Conservation (phyloP, 2,329 filamentous ascomycete species). For the Lasiodiplodia citricola region DNA sequence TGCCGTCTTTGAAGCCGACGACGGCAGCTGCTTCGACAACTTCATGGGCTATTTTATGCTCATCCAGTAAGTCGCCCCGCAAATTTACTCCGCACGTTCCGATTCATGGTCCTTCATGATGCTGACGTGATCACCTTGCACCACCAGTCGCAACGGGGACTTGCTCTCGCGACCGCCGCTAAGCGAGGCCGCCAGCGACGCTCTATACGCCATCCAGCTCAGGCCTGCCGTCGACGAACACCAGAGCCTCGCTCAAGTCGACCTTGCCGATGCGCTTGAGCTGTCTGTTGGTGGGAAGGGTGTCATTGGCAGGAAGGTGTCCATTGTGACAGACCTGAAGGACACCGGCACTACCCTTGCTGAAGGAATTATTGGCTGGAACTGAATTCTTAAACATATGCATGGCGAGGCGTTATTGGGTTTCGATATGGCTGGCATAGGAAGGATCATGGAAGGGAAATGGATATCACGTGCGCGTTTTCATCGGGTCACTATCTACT, state of each 20-base stretch:
- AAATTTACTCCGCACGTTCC: neutral
- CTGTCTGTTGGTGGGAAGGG: constrained; percentile 20
- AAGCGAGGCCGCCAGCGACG: constrained; percentile 20
- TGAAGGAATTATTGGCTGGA: constrained; percentile 27
- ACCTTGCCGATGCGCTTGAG: constrained; percentile 16
- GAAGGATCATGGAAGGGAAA: neutral
- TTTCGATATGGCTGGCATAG: neutral
- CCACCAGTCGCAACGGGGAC: constrained; percentile 24
- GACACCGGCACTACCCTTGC: constrained; percentile 7
- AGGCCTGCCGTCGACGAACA: constrained; percentile 18
- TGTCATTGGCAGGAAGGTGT: constrained; percentile 24
- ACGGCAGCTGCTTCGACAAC: constrained; percentile 11
- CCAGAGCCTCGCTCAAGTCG: constrained; percentile 11
- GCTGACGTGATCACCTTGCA: neutral
- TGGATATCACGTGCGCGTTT: neutral
- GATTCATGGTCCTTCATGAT: neutral
- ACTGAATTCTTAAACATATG: constrained; percentile 2
- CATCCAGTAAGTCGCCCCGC: constrained; percentile 21
- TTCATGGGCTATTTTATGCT: constrained; percentile 21
- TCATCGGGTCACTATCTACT: too few relatives aligned
- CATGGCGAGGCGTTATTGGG: neutral
- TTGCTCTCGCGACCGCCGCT: constrained; percentile 5
- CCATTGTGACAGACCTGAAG: constrained; percentile 10
- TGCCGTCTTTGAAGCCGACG: constrained; percentile 15
- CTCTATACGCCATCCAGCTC: constrained; percentile 22